Evolutionary conservation across 257 asterid genomes (phyloP).

Genomic region (Eustoma russellianum): DNA sequence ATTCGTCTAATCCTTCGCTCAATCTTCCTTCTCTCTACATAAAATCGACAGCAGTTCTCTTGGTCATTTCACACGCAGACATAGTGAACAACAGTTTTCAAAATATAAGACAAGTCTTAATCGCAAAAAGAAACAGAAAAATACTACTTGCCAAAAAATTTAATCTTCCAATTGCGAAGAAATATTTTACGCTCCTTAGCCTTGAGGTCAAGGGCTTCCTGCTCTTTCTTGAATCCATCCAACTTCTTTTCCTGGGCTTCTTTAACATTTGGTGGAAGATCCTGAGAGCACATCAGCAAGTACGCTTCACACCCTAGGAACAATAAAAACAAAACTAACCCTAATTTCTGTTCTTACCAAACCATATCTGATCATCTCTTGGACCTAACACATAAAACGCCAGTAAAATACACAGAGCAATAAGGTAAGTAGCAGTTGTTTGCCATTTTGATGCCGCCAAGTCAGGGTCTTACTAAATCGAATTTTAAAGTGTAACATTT

Average conservation of each 20-base stretch:
- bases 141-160: slow-evolving; percentile 58
- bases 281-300: slow-evolving; percentile 28
- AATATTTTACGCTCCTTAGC: slow-evolving; percentile 72
- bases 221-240: slow-evolving; percentile 79
- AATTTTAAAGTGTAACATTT: too few species aligned
- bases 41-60: slow-evolving; percentile 6
- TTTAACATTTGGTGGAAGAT: slow-evolving; percentile 61
- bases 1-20: slow-evolving; percentile 71
- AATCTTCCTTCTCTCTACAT: slow-evolving; percentile 79
- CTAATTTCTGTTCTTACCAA: too few species aligned
- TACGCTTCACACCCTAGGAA: not conserved
- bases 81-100: not conserved
- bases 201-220: slow-evolving; percentile 61
- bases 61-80: not conserved
- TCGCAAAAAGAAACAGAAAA: not conserved
- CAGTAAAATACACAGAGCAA: too few species aligned
- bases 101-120: not conserved
- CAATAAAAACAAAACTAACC: not conserved
- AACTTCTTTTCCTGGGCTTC: slow-evolving; percentile 69
- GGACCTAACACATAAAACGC: too few species aligned
- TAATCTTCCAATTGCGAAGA: slow-evolving; percentile 63
- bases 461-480: too few species aligned
- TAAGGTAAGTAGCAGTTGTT: too few species aligned
- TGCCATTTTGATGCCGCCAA: too few species aligned
- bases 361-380: too few species aligned